A percentile compares a stretch with the other conserved stretches of the same genome.
Conservation (phyloP, 1,284 basidiomycete species). For the Grifola frondosa region DNA sequence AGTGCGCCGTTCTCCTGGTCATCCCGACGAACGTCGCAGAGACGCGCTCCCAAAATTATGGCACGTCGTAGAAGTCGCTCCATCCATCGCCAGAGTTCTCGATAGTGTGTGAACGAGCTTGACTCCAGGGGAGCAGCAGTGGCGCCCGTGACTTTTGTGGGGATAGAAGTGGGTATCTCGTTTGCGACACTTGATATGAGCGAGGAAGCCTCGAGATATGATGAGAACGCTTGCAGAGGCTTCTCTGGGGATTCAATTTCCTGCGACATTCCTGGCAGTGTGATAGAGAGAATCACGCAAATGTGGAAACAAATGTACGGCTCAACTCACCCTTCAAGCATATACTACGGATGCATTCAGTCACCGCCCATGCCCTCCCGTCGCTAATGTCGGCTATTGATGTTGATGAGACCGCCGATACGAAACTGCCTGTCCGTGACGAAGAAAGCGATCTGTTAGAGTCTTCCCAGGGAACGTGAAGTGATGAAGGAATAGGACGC, state of each 20-base stretch:
- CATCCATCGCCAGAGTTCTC: conserved; percentile 79
- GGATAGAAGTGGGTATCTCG: conserved; percentile 45
- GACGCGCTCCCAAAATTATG: conserved; percentile 54
- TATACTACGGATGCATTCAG: conserved; percentile 62
- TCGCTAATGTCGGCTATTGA: conserved; percentile 55
- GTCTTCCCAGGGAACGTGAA: conserved; percentile 36
- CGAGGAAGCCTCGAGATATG: conserved; percentile 55
- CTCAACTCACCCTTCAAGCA: conserved; percentile 62
- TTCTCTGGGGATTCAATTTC: conserved; percentile 51
- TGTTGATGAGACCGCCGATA: conserved; percentile 39
- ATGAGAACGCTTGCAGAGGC: conserved; percentile 46
- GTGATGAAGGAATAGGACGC: conserved; percentile 39
- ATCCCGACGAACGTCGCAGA: conserved; percentile 35
- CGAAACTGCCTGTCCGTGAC: conserved; percentile 47
- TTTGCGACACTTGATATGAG: conserved; percentile 51
- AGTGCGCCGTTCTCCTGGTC: conserved; percentile 40
- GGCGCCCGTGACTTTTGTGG: conserved; percentile 28
- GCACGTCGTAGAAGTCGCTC: conserved; percentile 73
- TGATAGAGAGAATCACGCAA: conserved; percentile 3
- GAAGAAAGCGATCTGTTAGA: conserved; percentile 44
- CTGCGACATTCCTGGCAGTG: conserved; percentile 54
- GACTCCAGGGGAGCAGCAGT: conserved; percentile 40
- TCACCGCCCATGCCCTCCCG: conserved; percentile 63
- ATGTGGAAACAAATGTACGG: not conserved
- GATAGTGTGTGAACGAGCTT: conserved; percentile 57